These are phyloP conservation scores for Thelephora terrestris DNA, from an alignment of 1,284 basidiomycete species.

Conservation along the genomic window DNA sequence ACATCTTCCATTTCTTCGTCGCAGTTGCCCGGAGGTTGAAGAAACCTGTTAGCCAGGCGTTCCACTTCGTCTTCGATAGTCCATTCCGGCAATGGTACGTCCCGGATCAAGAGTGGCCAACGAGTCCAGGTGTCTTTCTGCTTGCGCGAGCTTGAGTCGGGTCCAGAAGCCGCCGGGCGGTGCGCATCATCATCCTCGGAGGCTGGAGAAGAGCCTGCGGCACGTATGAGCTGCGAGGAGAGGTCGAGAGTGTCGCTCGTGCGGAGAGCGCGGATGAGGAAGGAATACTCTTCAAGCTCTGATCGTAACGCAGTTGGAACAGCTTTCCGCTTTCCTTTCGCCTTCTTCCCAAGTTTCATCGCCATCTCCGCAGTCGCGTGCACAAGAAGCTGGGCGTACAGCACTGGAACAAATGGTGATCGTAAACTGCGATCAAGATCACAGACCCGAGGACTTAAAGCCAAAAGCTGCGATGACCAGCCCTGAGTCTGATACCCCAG, in stretches of 20 bases:
- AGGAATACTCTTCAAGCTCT: constrained; percentile 54
- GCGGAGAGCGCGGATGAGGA: constrained; percentile 47
- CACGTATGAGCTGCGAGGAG: constrained; percentile 31
- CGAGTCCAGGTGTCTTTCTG: constrained; percentile 44
- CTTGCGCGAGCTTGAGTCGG: constrained; percentile 9
- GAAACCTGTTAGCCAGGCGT: constrained; percentile 25
- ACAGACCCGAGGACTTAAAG: too few species aligned
- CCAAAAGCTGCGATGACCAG: too few species aligned
- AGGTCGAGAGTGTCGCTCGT: constrained; percentile 45
- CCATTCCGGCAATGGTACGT: constrained; percentile 51
- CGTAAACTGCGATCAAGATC: too few species aligned
- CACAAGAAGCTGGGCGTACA: too few species aligned
- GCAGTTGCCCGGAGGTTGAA: constrained; percentile 8
- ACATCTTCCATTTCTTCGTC: constrained; percentile 24
- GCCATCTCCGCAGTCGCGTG: too few species aligned
- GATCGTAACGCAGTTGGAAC: constrained; percentile 42
- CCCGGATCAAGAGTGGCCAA: constrained; percentile 52
- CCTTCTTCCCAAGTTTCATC: too few species aligned
- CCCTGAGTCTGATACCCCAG: too few species aligned
- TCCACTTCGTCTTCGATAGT: constrained; percentile 47
- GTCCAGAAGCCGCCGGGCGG: constrained; percentile 2
- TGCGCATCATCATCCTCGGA: constrained; percentile 7
- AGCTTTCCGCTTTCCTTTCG: background rate
- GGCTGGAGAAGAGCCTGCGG: constrained; percentile 6
- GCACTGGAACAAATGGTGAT: too few species aligned